Evolutionary conservation across 371 early-diverging fungal genomes (phyloP), one percentile per base, ranked within the genome.

Genomic region (Mortierella sp.): DNA sequence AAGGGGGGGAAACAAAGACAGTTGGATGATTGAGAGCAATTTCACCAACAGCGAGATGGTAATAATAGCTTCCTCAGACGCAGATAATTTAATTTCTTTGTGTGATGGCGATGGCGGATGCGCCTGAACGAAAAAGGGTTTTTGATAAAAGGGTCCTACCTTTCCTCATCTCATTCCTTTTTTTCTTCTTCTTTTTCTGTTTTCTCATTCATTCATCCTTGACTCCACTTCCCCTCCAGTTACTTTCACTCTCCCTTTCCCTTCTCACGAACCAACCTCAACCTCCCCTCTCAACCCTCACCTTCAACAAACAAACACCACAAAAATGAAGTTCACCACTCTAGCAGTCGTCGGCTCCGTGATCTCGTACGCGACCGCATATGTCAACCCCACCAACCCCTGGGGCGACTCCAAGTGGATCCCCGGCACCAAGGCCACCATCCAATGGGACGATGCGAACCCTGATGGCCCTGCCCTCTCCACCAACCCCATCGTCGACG

Each of bases 361-460:
- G 54, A 80, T 82, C 74, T 81, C 82, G 35, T 27, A 76, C 27
- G 86, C 79, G 58, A 49, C 82, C 35, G 86, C 86, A 60, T 85
- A 71, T 32, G 78, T 85, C 73, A 78, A 72, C 54, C 86, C 86
- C 56, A 38, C 43, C 38, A 79, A 81, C 35, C 86, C 86, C 43
- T 76, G 82, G 76, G 79, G 79, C 35, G 44, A 44, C 1, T 32
- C 76, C 21, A 55, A 55, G 63, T 85, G 81, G 82, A 70, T 51
- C 32, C 86, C 86, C 55, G 70, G 70, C 77, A 58, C 71, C 60
- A 60, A 74, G 46, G 81, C 75, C 65, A 82, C 27, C 63, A 85
- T 85, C 77, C n/a, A 56, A 43, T 85, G 86, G 86, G 24, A 8
- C 48, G 77, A 85, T 32, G 75, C 41, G 68, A 68, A 79, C 60